phyloP scores from a whole-genome alignment of 1,284 basidiomycete species.

The Caloboletus firmus region DNA sequence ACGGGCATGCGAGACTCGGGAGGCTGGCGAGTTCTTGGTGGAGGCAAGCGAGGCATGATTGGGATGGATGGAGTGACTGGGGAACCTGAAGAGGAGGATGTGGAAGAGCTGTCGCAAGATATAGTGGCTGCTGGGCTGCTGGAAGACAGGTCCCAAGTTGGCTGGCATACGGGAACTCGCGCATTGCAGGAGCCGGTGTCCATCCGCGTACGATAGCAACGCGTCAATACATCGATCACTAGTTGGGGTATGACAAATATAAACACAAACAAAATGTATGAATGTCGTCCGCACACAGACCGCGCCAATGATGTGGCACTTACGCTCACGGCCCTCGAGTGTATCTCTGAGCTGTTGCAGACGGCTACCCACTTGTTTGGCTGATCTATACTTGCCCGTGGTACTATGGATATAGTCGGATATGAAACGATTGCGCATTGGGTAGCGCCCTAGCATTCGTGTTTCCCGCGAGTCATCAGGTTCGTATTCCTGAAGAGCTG shows the following conservation, averaged over 20 bases:
- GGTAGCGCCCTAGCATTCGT: constrained; percentile 66
- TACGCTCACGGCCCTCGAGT: constrained; percentile 61
- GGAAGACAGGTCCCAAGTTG: constrained; percentile 22
- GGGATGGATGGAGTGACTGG: constrained; percentile 40
- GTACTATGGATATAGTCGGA: constrained; percentile 64
- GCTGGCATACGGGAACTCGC: constrained; percentile 15
- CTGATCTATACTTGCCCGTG: constrained; percentile 62
- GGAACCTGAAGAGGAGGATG: constrained; percentile 38
- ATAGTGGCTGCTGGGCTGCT: constrained; percentile 27
- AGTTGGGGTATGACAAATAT: constrained; percentile 28
- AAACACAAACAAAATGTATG: constrained; percentile 31
- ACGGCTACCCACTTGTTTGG: constrained; percentile 73
- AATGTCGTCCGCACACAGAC: constrained; percentile 31
- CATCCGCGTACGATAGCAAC: constrained; percentile 34
- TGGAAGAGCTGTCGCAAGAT: constrained; percentile 43
- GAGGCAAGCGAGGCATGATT: constrained; percentile 24
- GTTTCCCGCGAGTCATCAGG: constrained; percentile 70
- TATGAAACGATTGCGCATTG: constrained; percentile 72
- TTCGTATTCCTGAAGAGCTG: constrained; percentile 58
- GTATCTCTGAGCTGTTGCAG: constrained; percentile 71
- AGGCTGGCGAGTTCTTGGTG: constrained; percentile 24
- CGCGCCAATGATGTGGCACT: constrained; percentile 32
- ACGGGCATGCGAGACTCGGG: constrained; percentile 45
- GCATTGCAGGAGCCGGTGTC: constrained; percentile 22
- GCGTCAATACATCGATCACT: constrained; percentile 38